These are phyloP conservation scores for Ceratobasidium sp. DNA, from an alignment of 1,284 basidiomycete genomes.

Conservation along the genomic window DNA sequence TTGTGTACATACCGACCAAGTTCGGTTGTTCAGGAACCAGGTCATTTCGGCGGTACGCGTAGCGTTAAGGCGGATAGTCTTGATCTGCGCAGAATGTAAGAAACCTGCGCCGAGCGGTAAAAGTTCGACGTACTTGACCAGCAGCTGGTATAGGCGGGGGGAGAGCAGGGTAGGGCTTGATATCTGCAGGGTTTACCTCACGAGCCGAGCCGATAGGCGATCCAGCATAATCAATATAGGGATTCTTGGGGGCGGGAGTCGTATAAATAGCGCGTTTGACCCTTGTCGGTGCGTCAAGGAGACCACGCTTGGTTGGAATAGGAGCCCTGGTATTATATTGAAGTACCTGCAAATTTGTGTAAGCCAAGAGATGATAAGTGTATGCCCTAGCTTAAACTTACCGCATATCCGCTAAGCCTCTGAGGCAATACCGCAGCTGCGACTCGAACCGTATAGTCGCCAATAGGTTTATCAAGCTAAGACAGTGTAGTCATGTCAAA, in stretches of 20 bases:
- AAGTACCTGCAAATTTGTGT: not conserved
- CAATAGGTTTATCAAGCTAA: conserved; percentile 34
- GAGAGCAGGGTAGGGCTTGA: conserved; percentile 22
- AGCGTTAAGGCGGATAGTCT: conserved; percentile 29
- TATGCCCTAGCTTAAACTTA: not conserved
- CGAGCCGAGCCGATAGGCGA: conserved; percentile 18
- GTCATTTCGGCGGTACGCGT: conserved; percentile 18
- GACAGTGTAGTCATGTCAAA: too few relatives aligned
- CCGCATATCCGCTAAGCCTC: conserved; percentile 39
- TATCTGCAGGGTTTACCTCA: conserved; percentile 4
- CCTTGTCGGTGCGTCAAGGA: not conserved
- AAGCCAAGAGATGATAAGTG: too few relatives aligned
- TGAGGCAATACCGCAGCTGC: conserved; percentile 36
- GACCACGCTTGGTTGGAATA: conserved; percentile 12
- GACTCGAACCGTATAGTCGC: conserved; percentile 40
- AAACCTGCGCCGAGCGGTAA: too few relatives aligned
- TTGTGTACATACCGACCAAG: not conserved
- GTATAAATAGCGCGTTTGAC: conserved; percentile 18
- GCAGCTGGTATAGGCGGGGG: conserved; percentile 7
- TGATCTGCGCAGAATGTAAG: not conserved
- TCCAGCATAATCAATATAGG: conserved; percentile 31
- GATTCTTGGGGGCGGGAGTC: conserved; percentile 32
- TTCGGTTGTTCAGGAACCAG: conserved; percentile 34
- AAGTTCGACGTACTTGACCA: conserved; percentile 10
- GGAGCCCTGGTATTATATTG: conserved; percentile 25